phyloP scores from a whole-genome alignment of 257 asterid genomes.

The Catharanthus roseus region DNA sequence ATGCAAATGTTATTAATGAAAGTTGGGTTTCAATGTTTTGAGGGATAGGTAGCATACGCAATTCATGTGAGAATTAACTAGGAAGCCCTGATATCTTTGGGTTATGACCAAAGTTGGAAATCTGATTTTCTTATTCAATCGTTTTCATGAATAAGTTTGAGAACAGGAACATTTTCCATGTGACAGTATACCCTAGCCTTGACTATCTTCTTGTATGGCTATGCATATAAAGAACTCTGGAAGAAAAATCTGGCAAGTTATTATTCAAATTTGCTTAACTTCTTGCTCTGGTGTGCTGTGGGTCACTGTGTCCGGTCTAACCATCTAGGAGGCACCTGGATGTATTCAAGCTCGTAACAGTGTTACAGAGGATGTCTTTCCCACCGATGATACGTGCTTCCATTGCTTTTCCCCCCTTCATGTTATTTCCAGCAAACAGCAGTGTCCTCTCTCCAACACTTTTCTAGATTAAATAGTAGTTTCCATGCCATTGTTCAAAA shows the following conservation, averaged over 20 bases:
- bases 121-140: background rate
- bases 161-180: background rate
- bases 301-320: background rate
- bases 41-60: background rate
- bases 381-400: background rate
- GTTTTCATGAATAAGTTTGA: background rate
- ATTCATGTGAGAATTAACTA: background rate
- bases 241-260: background rate
- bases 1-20: background rate
- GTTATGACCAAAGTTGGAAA: too few relatives aligned
- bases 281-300: background rate
- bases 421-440: too few relatives aligned
- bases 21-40: background rate
- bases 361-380: background rate
- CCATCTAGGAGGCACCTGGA: background rate
- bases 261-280: background rate
- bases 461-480: too few relatives aligned
- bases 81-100: too few relatives aligned
- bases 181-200: background rate
- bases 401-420: background rate
- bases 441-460: too few relatives aligned
- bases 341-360: background rate
- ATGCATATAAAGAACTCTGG: background rate
- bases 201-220: background rate
- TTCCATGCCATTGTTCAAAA: too few relatives aligned